Evolutionary conservation across 108 stramenopile genomes (phyloP), one percentile per base, ranked within the genome.

Genomic region (Pseudonitzschia multistriata): DNA sequence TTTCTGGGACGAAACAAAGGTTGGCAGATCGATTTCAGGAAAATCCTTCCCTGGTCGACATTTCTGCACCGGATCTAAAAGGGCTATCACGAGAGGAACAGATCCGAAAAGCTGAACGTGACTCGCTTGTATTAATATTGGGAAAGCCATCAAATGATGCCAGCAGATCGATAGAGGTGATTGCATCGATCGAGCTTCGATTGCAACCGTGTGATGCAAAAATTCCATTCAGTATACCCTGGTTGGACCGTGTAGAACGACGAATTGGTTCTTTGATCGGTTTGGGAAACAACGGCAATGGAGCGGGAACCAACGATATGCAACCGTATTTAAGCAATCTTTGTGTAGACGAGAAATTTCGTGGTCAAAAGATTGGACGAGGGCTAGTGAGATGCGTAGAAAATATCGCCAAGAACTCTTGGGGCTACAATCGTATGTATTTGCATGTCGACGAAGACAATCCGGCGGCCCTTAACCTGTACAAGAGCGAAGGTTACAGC

Each of bases 321-420:
- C 87, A 88, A 47, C 92, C 92, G 4, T 93, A 93, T 62, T 77
- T 94, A 11, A 85, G 93, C 62, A 91, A 89, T 70, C 79, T 94
- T 11, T 91, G 90, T 55, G 88, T 94, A 1, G 78, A 76, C 31
- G 82, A 89, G 67, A 73, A 60, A 5, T 80, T 74, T 33, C 86
- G 90, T 11, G 79, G 83, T 8, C 62, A 75, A 39, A 71, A 81
- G 30, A 88, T 94, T 59, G 93, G 93, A 21, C 79, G 76, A 14
- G 79, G 84, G 11, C 61, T 94, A 19, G 86, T 88, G 49, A 80
- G 83, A 29, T 87, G 88, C 63, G 86, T 90, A 3, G 93, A 94
- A 77, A 72, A 85, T 37, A 91, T 94, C 71, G 82, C 89, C 10
- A 66, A 67, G 35, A 67, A 70, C 28, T 49, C 62, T 48, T 94